A percentile compares a stretch with the other conserved stretches of the same genome.
These are phyloP conservation scores for Hanseniaspora lindneri DNA, from an alignment of 805 yeast species.

Conservation along the genomic window DNA sequence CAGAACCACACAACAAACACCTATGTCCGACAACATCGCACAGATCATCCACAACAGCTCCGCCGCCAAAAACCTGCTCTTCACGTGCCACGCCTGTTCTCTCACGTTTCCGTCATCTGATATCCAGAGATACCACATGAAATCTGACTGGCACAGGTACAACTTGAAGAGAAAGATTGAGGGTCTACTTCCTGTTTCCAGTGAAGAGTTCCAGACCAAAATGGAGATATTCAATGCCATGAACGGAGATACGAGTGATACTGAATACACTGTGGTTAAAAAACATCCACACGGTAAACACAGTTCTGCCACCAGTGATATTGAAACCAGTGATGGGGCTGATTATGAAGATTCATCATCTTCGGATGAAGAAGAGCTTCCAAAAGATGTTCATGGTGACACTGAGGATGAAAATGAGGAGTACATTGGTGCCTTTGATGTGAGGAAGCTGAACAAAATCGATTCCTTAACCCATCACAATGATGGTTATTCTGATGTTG, in stretches of 20 bases:
- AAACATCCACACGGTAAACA: background rate
- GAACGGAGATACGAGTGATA: slow-evolving; percentile 20
- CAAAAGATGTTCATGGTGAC: background rate
- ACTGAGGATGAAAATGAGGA: background rate
- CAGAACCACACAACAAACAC: background rate
- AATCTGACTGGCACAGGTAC: slow-evolving; percentile 95
- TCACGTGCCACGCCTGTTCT: slow-evolving; percentile 83
- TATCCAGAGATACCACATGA: slow-evolving; percentile 85
- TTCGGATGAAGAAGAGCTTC: background rate
- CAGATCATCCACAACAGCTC: background rate
- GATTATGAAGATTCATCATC: slow-evolving; percentile 15
- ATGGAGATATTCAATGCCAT: slow-evolving; percentile 27
- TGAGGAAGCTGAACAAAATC: background rate
- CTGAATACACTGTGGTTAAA: slow-evolving; percentile 30
- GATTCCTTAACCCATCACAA: background rate
- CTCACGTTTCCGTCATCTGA: slow-evolving; percentile 72
- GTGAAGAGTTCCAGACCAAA: slow-evolving; percentile 37
- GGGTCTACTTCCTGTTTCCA: slow-evolving; percentile 56
- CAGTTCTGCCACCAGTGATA: background rate
- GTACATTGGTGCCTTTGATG: slow-evolving; percentile 2
- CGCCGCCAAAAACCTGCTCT: slow-evolving; percentile 22
- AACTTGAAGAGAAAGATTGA: slow-evolving; percentile 91
- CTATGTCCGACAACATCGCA: background rate
- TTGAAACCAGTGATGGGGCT: slow-evolving; percentile 14
- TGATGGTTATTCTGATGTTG: slow-evolving; percentile 1